Evolutionary conservation across 202 grass and related monocot species (phyloP), one percentile per base, ranked within the genome.

Genomic region (Zoysia matrella): DNA sequence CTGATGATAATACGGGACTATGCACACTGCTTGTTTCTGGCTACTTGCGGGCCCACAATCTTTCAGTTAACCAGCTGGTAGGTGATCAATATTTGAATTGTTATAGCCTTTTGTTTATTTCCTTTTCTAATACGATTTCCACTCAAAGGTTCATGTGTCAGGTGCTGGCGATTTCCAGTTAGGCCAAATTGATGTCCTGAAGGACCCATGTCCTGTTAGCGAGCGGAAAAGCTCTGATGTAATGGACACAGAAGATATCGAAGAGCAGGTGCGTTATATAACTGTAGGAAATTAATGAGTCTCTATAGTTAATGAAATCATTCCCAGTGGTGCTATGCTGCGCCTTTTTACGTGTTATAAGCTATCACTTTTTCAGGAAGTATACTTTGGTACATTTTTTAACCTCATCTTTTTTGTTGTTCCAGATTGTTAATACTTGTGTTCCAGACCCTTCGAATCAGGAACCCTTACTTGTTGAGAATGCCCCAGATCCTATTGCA

Each of bases 151-250:
- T 52, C 92, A 98, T 83, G 86, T 98, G 58, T 88, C 90, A 90
- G 92, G 92, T 49, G 88, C 81, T 71, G 95, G 92, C 80, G 95
- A 98, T 86, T 98, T 98, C 86, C 90, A 95, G 14, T 85, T 95
- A 60, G 54, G 56, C 16, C 88, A 22, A 22, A 22, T 22, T 22
- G 22, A 22, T 22, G 22, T 22, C 22, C 22, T 22, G 22, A 22
- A 22, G 91, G 92, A 98, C 88, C 95, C 82, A 83, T 93, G 57
- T 80, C 82, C 92, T 82, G 41, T 91, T 47, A 89, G 79, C 42
- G 92, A 87, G 78, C 89, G 87, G 83, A 95, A 91, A 90, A 80
- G 68, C 53, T 86, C 56, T 50, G 78, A 92, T 88, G 80, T 65
- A 55, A 95, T 98, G 92, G 90, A 95, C 84, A 74, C 90, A 60